phyloP scores from a whole-genome alignment of 495 filamentous ascomycete species.

The Xylaria palmicola region DNA sequence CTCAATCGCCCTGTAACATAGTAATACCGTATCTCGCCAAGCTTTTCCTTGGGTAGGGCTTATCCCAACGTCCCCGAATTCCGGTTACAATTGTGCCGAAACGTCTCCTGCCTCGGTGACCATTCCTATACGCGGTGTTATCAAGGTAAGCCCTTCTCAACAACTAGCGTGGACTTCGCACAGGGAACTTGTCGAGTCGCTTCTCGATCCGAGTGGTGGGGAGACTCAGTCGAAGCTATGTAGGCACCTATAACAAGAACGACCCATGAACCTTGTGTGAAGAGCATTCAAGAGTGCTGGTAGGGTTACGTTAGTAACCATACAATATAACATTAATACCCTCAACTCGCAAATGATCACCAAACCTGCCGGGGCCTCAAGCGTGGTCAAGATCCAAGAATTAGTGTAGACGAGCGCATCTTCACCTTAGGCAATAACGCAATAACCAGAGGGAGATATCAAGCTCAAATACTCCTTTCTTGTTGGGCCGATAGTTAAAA shows the following conservation, averaged over 20 bases:
- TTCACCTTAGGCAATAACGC: no score
- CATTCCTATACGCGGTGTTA: constrained; percentile 21
- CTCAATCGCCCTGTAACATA: not conserved
- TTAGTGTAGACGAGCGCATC: no score
- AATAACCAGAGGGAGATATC: no score
- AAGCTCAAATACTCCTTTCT: no score
- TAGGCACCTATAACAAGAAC: not conserved
- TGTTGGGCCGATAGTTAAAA: no score
- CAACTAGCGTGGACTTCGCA: constrained; percentile 36
- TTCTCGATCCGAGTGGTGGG: constrained; percentile 33
- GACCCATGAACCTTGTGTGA: constrained; percentile 22
- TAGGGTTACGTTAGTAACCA: constrained; percentile 12
- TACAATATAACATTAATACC: not conserved
- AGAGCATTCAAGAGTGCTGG: constrained; percentile 31
- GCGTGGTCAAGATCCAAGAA: not conserved
- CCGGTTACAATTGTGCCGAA: constrained; percentile 36
- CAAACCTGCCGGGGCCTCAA: not conserved
- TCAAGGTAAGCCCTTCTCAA: constrained; percentile 24
- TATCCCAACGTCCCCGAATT: constrained; percentile 40
- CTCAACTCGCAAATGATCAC: not conserved
- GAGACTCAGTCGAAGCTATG: constrained; percentile 16
- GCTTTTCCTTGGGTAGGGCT: constrained; percentile 20
- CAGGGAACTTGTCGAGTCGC: constrained; percentile 36
- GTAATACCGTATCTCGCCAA: no score
- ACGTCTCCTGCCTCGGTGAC: constrained; percentile 33